Evolutionary conservation across 179 eudicot genomes (phyloP).

Genomic region (Nepenthes alata): DNA sequence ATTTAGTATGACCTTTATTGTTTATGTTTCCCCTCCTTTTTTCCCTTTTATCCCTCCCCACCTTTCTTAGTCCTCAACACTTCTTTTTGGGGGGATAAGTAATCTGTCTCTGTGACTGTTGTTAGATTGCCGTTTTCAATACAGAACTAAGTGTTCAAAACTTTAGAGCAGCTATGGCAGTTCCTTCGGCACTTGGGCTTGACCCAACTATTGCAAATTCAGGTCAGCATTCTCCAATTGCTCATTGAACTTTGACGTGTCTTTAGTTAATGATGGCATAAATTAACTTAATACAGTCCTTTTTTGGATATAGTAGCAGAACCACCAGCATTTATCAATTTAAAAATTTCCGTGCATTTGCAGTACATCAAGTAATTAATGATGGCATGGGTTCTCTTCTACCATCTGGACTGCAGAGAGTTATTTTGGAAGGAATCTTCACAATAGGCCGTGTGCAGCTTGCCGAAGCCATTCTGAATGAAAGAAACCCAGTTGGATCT

Average conservation of each 20-base stretch:
- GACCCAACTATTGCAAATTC: conserved; percentile 79
- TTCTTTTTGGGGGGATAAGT: no score
- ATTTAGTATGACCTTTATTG: neutral
- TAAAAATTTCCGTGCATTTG: conserved; percentile 8
- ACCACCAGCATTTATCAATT: no score
- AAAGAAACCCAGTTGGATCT: conserved; percentile 77
- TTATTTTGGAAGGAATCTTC: conserved; percentile 66
- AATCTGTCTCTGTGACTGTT: conserved; percentile 9
- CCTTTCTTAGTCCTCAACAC: neutral
- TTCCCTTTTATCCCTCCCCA: neutral
- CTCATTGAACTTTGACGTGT: neutral
- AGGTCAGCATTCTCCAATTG: conserved; percentile 25
- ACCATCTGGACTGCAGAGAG: conserved; percentile 58
- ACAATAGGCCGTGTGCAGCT: conserved; percentile 81
- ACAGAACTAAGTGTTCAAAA: conserved; percentile 80
- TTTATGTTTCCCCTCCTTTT: neutral
- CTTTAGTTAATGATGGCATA: neutral
- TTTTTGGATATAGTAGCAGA: no score
- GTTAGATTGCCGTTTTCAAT: conserved; percentile 70
- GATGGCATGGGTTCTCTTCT: conserved; percentile 51
- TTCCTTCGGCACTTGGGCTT: conserved; percentile 96
- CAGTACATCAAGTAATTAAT: conserved; percentile 74
- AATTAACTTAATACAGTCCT: no score
- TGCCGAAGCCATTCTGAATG: conserved; percentile 57
- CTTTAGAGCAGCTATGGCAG: conserved; percentile 89